Conservation (phyloP, 768 basidiomycete genomes). For the Termitomyces sp. region DNA sequence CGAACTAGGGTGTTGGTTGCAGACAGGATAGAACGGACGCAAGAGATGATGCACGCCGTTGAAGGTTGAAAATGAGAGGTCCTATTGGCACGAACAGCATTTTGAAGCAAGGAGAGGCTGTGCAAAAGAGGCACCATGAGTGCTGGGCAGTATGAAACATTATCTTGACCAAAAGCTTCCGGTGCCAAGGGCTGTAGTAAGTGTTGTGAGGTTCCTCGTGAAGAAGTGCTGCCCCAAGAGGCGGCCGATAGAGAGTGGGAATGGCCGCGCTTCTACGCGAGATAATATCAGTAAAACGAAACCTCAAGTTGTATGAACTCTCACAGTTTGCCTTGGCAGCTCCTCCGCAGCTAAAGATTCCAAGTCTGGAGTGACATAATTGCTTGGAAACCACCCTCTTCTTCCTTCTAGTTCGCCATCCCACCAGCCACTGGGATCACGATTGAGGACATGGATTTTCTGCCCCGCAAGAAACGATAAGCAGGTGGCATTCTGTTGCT, state of each 20-base stretch:
- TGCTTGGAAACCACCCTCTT: conserved; percentile 98
- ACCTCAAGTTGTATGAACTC: conserved; percentile 11
- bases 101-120: conserved; percentile 80
- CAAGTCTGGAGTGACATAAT: conserved; percentile 77
- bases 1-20: conserved; percentile 80
- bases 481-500: conserved; percentile 69
- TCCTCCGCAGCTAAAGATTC: conserved; percentile 55
- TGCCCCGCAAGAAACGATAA: conserved; percentile 88
- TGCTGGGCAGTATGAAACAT: conserved; percentile 64
- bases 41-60: conserved; percentile 91
- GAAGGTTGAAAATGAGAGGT: conserved; percentile 87
- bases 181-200: conserved; percentile 40
- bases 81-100: conserved; percentile 73
- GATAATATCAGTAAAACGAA: conserved; percentile 1
- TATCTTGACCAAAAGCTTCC: conserved; percentile 40
- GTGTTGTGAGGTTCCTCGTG: conserved; percentile 26
- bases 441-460: conserved; percentile 84
- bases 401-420: conserved; percentile 88
- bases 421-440: conserved; percentile 94
- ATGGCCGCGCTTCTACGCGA: conserved; percentile 34
- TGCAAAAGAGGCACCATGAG: conserved; percentile 83
- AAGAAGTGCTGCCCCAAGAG: conserved; percentile 47
- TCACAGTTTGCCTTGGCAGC: conserved; percentile 39
- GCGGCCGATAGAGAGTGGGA: conserved; percentile 43
- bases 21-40: conserved; percentile 81